Evolutionary conservation across 805 yeast genomes (phyloP), one percentile per base, ranked within the genome.

Genomic region (Ogataea glucozyma): DNA sequence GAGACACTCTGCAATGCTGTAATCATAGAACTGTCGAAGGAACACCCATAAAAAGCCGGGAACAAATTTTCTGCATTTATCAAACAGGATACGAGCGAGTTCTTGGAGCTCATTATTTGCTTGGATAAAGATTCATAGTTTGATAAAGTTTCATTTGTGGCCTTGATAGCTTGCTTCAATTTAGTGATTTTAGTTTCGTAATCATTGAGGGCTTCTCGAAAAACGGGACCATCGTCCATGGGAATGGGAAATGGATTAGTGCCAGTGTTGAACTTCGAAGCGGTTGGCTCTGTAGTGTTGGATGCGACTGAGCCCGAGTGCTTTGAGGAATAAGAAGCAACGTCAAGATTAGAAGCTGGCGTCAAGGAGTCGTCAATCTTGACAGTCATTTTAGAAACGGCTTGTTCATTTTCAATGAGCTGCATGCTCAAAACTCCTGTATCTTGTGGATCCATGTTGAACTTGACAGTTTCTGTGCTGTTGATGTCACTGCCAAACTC

Each of bases 151-250:
- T 51, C 61, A 14, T 40, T 40, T 4, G 51, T 44, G 17, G 29
- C 24, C 31, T 52, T 55, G 5, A 52, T 33, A 9, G 51, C 41
- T 21, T 38, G 49, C 16, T 48, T 52, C 26, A 58, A 24, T 22
- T 49, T 48, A 4, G 59, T 51, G 2, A 58, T 57, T 31, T 48
- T 49, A 10, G 37, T 33, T 41, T 65, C 70, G 31, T 54, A 63
- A 14, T 52, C 54, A 12, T 41, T 40, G 11, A 65, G 29, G 1
- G 64, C 46, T 17, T 56, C 61, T 40, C 70, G 48, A 30, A 65
- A 62, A 4, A 51, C 44, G 1, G 70, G 69, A 4, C 68, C 76
- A 60, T 72, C 71, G 46, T 67, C 53, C 63, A 60, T 43, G 0
- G 64, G 53, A 9, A 62, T 43, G 1, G 61, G 62, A 27, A 54